Base-by-base conservation (phyloP, 805 yeast genomes). In the Blastobotrys muscicola region DNA sequence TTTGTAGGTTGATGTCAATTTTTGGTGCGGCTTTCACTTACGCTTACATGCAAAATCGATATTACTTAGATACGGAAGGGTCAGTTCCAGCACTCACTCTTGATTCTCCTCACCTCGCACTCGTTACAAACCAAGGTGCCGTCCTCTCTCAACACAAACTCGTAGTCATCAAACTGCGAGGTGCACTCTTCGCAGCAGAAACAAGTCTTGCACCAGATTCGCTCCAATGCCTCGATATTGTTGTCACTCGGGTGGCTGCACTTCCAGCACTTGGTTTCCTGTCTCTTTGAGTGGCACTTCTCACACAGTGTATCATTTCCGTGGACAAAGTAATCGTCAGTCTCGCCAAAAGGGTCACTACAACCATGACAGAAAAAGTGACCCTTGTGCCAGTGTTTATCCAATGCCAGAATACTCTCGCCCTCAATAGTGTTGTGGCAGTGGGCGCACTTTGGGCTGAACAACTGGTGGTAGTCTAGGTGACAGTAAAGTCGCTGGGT, bases 291-390 rank as follows among this genome's bases (percentile, higher is more conserved):
- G 40, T 56, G 51, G 39, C 65, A 61, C 5, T 39, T 33, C 15
- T 37, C 48, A 32, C 65, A 61, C 45, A 57, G 44, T 10, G 54
- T 52, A 33, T 44, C 38, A 29, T 50, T 39, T 16, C 47, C 53
- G 15, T 52, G 50, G 15, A 50, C 45, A 32, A 49, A 55, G 39
- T 54, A 59, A 8, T 52, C 45, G 4, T 45, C 51, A 4, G 45
- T 36, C 12, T 44, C 41, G 8, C 38, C 38, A 42, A 58, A 53
- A 8, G 57, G 52, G 16, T 42, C 42, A 34, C 58, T 53, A 42
- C 65, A 61, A 10, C 54, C 60, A 13, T 56, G 52, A 44, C 65
- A 61, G 38, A 55, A 59, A 43, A 61, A 61, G 31, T 61, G 65
- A 20, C 52, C 59, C 8, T 43, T 46, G 42, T 61, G 65, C 50